These are phyloP conservation scores for Sphenostylis stenocarpa DNA, from an alignment of 306 rosid genomes.

Conservation along the genomic window DNA sequence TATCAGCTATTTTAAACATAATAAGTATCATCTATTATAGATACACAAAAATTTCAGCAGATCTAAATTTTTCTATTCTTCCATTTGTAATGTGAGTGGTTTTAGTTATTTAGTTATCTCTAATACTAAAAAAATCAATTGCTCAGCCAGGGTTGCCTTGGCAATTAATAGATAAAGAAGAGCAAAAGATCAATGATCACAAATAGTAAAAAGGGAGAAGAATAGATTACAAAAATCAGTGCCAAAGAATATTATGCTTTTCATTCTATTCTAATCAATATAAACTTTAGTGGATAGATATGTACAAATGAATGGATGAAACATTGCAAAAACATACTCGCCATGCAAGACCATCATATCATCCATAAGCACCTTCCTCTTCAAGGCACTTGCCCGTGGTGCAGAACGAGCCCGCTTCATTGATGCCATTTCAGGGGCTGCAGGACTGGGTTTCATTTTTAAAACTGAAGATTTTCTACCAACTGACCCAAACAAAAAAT, in stretches of 20 bases:
- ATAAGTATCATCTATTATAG: background rate
- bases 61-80: background rate
- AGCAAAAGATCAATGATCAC: background rate
- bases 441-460: constrained; percentile 82
- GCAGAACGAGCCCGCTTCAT: constrained; percentile 60
- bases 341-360: constrained; percentile 97
- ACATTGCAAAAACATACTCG: constrained; percentile 73
- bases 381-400: constrained; percentile 56
- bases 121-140: background rate
- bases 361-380: constrained; percentile 96
- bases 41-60: background rate
- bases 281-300: background rate
- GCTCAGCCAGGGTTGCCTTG: background rate
- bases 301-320: constrained; percentile 19
- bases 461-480: constrained; percentile 88
- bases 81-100: background rate
- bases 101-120: background rate
- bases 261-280: constrained; percentile 1
- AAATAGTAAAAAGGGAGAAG: constrained; percentile 15
- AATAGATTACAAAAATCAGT: background rate
- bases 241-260: constrained; percentile 16
- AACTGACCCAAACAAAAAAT: constrained; percentile 57
- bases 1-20: background rate
- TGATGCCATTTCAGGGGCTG: constrained; percentile 56
- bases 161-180: background rate